Base-by-base conservation (phyloP, 2,329 filamentous ascomycete genomes). In the Ophidiomyces ophidiicola region DNA sequence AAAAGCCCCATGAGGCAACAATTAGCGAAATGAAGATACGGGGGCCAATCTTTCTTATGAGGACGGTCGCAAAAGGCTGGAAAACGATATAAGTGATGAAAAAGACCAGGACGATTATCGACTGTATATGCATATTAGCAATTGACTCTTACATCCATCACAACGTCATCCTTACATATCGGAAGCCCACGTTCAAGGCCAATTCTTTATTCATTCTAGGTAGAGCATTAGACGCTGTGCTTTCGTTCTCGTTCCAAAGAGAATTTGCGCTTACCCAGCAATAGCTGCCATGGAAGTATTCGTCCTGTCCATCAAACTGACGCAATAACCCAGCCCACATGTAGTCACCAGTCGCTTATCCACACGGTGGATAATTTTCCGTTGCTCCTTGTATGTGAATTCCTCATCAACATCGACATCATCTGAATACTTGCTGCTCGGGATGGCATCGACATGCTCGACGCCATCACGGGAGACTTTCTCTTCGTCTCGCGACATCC, bases 221-320 rank as follows among this genome's bases (percentile, higher is more conserved):
- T 14, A 10, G 12, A 24, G 32, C 14, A 39, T 20, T 29, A 19
- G 12, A 24, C 24, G 18, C 21, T 28, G 10, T 6, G 5, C 8
- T 18, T 6, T 14, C 4, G 6, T 3, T 5, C 17, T 23, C 14
- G 2, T 23, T 21, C 26, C 20, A 15, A 33, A 31, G 33, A 31
- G 15, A 18, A 17, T 12, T 10, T 10, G 15, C 20, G n/a, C 42
- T 11, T 36, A 45, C 68, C 71, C 82, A 14, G 83, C 82, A 54
- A 88, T 79, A 32, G 74, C 74, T 28, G 81, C 82, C 15, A 74
- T 67, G n/a, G 74, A 74, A 54, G 87, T 61, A 57, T 88, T 88
- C 1, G 80, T 84, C 21, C 83, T 69, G 53, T 90, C 83, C 75
- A 88, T 82, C 43, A 88, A 62, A 47, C 73, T 80, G 50, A 83